These are phyloP conservation scores for Diaporthe longicolla DNA, from an alignment of 2,329 filamentous ascomycete species.

Conservation along the genomic window DNA sequence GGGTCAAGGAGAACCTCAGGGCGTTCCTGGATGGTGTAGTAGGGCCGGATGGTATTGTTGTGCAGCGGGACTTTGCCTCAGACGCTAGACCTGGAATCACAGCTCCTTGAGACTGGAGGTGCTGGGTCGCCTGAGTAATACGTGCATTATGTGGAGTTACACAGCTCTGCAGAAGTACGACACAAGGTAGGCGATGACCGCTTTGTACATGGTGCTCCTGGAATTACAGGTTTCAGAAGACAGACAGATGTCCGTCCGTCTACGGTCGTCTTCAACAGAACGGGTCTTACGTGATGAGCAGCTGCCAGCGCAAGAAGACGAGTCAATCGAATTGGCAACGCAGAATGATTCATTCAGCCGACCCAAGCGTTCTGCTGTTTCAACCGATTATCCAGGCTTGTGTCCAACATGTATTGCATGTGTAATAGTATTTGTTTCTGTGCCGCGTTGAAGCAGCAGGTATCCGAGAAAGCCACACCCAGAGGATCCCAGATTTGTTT, in stretches of 20 bases:
- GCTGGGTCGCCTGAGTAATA: background rate
- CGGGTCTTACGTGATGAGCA: too few species aligned
- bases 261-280: too few species aligned
- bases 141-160: too few species aligned
- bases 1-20: slow-evolving; percentile 44
- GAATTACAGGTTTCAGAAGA: background rate
- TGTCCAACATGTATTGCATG: background rate
- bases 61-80: slow-evolving; percentile 23
- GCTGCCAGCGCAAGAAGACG: too few species aligned
- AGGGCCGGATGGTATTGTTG: slow-evolving; percentile 22
- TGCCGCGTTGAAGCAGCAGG: slow-evolving; percentile 59
- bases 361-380: background rate
- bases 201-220: background rate
- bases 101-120: background rate
- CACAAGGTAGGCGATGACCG: too few species aligned
- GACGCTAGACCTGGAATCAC: background rate
- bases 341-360: background rate
- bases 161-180: too few species aligned
- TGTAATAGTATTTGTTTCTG: slow-evolving; percentile 15
- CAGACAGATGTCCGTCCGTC: background rate
- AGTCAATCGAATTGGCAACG: background rate
- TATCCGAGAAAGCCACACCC: slow-evolving; percentile 49
- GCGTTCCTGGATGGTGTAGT: slow-evolving; percentile 41
- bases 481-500: slow-evolving; percentile 47
- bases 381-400: background rate